Evolutionary conservation across 2,329 filamentous ascomycete genomes (phyloP), one percentile per base, ranked within the genome.

Genomic region (Claviceps citrina): DNA sequence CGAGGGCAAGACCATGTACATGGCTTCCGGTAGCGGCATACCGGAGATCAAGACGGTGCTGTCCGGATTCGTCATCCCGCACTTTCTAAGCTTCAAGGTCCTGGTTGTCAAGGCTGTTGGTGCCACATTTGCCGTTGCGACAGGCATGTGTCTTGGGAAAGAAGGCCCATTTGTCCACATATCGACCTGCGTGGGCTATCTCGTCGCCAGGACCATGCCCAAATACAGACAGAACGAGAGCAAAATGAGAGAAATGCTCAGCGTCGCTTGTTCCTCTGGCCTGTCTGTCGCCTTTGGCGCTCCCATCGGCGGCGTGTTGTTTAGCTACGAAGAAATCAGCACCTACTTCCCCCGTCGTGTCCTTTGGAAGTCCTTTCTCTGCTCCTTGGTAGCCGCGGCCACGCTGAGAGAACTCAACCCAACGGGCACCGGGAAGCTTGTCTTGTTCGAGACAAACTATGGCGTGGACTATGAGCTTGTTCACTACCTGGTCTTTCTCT

Each of bases 161-260:
- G 72, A 77, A 62, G 72, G 73, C 0, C 72, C 71, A 0, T 76
- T 76, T 46, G 71, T 77, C 1, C 72, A 76, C 51, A 76, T 76
- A 27, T 70, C 68, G 0, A 72, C 71, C 2, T 75, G 70, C 47
- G 65, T 71, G 0, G 70, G 70, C 7, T 67, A 71, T 46, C 58
- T 75, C 3, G 63, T 74, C 0, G 68, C 65, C 7, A 61, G 51
- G 15, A 43, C 55, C n/a, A 68, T 76, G 32, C 66, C 68, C 0
- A 76, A 75, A 48, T 76, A 76, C 49, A 55, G 59, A n/a, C 59
- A 67, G 7, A 76, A 76, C 50, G 67, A 67, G 7, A 57, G 70
- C 31, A 74, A 75, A 51, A 65, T 75, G 60, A 58, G 71, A 9
- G 71, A 77, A 53, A 65, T 76, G 50, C 59, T 76, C 9, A 69